A percentile compares a stretch with the other conserved stretches of the same genome.
These are phyloP conservation scores for Oenanthe javanica DNA, from an alignment of 140 eudicot species.

Conservation along the genomic window DNA sequence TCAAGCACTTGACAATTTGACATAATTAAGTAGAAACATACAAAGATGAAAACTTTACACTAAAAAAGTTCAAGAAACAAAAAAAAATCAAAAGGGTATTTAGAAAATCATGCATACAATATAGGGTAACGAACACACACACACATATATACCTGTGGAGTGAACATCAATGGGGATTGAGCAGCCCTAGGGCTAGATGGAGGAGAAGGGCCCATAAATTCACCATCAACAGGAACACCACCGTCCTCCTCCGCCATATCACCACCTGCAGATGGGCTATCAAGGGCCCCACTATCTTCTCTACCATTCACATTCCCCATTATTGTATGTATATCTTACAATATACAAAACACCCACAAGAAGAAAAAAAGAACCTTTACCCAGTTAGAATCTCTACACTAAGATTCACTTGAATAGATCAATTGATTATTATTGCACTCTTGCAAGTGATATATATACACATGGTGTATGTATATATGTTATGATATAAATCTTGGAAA, in stretches of 20 bases:
- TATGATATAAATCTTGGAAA: not conserved
- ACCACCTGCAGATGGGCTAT: conserved; percentile 40
- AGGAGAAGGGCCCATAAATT: conserved; percentile 77
- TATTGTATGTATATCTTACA: not conserved
- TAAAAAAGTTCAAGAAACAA: not conserved
- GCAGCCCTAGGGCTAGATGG: conserved; percentile 93
- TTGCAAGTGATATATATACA: not conserved
- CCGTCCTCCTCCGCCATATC: conserved; percentile 39
- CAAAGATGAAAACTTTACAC: not conserved
- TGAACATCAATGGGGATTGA: conserved; percentile 86
- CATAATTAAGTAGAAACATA: not conserved
- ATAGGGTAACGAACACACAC: not conserved
- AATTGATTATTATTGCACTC: not conserved
- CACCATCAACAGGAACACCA: conserved; percentile 34
- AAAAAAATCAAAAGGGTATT: not conserved
- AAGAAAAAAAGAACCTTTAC: not conserved
- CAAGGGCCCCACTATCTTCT: conserved; percentile 60
- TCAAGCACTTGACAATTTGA: not conserved
- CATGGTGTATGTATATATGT: not conserved
- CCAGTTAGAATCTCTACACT: conserved; percentile 2
- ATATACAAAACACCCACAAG: not conserved
- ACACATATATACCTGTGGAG: conserved; percentile 61
- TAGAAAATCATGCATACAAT: not conserved
- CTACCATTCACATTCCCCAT: conserved; percentile 93
- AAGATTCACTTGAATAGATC: not conserved